A percentile compares a stretch with the other conserved stretches of the same genome.
Evolutionary conservation across 768 basidiomycete species (phyloP).

Genomic region (Dacryopinax primogenitus): DNA sequence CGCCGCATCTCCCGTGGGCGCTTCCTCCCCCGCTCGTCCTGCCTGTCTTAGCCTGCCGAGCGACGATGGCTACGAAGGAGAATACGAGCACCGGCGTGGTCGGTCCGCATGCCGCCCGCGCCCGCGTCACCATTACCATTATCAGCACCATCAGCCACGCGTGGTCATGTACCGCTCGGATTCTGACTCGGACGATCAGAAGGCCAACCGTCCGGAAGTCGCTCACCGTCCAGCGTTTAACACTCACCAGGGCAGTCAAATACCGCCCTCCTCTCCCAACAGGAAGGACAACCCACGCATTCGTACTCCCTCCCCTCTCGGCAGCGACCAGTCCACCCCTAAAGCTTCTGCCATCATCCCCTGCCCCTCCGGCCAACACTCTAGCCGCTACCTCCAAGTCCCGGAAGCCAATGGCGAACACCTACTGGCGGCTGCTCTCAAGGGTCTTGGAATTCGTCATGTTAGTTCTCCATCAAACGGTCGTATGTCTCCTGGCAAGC

Average conservation of each 20-base stretch:
- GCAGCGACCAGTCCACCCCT: neutral
- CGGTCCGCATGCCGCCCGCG: neutral
- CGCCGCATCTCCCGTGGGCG: neutral
- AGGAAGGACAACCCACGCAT: neutral
- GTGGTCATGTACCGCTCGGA: neutral
- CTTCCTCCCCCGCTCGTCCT: neutral
- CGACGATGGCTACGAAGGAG: neutral
- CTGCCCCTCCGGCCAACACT: too few species aligned
- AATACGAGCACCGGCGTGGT: neutral
- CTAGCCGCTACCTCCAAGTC: constrained; percentile 1
- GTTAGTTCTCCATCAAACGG: neutral
- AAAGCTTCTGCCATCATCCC: neutral
- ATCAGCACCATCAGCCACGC: neutral
- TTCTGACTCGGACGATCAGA: neutral
- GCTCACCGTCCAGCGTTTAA: neutral
- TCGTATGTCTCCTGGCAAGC: neutral
- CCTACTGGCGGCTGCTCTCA: neutral
- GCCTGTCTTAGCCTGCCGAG: neutral
- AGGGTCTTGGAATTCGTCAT: neutral
- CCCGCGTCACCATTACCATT: neutral
- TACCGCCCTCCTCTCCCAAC: neutral
- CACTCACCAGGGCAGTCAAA: neutral
- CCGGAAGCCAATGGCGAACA: constrained; percentile 5
- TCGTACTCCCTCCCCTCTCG: neutral
- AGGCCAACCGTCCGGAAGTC: neutral